These are phyloP conservation scores for Rosa hybrid DNA, from an alignment of 331 rosid genomes.

Conservation along the genomic window DNA sequence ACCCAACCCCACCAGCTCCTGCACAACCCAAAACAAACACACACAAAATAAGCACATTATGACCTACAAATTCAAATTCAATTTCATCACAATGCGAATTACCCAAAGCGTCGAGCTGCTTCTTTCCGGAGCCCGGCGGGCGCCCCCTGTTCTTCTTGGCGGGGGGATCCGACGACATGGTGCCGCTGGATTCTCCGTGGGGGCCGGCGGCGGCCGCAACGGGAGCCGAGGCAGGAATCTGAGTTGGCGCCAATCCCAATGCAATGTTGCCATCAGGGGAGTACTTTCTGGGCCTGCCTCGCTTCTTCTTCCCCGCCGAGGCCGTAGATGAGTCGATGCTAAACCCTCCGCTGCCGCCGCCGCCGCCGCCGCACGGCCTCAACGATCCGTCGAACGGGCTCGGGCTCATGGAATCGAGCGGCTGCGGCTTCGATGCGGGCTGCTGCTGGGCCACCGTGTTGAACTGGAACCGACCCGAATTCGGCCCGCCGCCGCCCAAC, in stretches of 20 bases:
- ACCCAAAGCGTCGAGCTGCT: constrained; percentile 72
- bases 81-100: background rate
- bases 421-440: constrained; percentile 38
- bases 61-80: background rate
- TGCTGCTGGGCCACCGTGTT: constrained; percentile 29
- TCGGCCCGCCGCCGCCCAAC: constrained; percentile 34
- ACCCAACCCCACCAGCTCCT: constrained; percentile 70
- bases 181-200: constrained; percentile 53
- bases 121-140: constrained; percentile 80
- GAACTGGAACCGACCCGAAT: constrained; percentile 66
- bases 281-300: constrained; percentile 91
- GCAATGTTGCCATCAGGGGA: constrained; percentile 78
- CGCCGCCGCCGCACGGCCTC: constrained; percentile 38
- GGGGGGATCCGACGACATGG: constrained; percentile 57
- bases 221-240: constrained; percentile 34
- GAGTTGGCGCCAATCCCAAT: constrained; percentile 59
- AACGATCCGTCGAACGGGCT: constrained; percentile 56
- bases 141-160: constrained; percentile 70
- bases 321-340: constrained; percentile 36
- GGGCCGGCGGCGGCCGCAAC: background rate
- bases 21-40: constrained; percentile 18
- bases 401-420: constrained; percentile 39
- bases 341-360: constrained; percentile 38
- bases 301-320: constrained; percentile 58
- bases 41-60: constrained; percentile 19